A percentile compares a stretch with the other conserved stretches of the same genome.
These are phyloP conservation scores for Paecilomyces formosus DNA, from an alignment of 2,329 filamentous ascomycete genomes.

Conservation along the genomic window DNA sequence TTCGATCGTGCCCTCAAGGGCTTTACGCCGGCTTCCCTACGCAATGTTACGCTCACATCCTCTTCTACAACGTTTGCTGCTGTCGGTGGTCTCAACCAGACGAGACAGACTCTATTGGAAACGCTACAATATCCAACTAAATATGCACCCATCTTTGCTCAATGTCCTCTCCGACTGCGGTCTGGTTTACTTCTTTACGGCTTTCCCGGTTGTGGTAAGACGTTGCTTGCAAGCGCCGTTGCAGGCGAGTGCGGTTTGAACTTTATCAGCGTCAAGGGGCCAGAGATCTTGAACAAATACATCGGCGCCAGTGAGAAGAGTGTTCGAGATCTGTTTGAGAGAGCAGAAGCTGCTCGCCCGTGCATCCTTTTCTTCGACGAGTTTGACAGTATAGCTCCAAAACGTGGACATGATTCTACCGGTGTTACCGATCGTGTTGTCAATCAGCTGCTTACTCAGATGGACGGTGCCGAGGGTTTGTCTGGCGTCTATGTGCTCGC, in stretches of 20 bases:
- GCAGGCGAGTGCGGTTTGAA: constrained; percentile 96
- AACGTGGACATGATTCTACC: constrained; percentile 91
- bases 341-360: constrained; percentile 78
- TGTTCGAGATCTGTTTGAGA: constrained; percentile 89
- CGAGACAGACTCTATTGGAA: constrained; percentile 84
- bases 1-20: constrained; percentile 80
- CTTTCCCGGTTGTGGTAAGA: constrained; percentile 94
- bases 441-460: constrained; percentile 95
- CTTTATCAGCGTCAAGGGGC: constrained; percentile 97
- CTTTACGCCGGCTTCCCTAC: constrained; percentile 89
- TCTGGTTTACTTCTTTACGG: constrained; percentile 91
- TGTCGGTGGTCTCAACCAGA: constrained; percentile 81
- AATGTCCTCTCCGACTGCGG: constrained; percentile 87
- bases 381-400: constrained; percentile 95
- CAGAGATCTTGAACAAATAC: constrained; percentile 98
- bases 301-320: constrained; percentile 96
- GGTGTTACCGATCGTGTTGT: constrained; percentile 98
- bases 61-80: constrained; percentile 88
- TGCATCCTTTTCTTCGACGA: constrained; percentile 98
- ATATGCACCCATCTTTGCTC: constrained; percentile 94
- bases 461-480: constrained; percentile 95
- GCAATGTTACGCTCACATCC: constrained; percentile 88
- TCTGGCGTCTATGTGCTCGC: constrained; percentile 94
- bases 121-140: constrained; percentile 96
- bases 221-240: constrained; percentile 89